Percentiles rank a stretch among this genome's conserved stretches.
phyloP scores from a whole-genome alignment of 371 early-diverging fungal genomes.

The Nosema muscidifuracis region DNA sequence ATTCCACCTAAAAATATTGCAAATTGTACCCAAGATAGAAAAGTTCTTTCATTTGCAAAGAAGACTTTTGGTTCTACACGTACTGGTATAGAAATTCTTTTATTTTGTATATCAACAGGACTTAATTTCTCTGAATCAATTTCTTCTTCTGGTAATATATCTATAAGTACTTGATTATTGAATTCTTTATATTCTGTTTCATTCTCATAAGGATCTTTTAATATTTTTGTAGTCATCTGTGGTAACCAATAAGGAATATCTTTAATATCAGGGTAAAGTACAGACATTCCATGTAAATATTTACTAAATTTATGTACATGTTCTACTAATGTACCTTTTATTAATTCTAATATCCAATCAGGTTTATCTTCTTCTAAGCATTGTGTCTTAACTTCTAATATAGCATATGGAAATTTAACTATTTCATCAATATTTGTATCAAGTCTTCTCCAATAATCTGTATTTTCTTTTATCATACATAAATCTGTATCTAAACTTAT shows the following conservation, averaged over 20 bases:
- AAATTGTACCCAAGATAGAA: conserved; percentile 79
- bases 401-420: conserved; percentile 84
- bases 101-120: conserved; percentile 27
- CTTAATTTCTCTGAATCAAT: conserved; percentile 14
- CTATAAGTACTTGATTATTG: conserved; percentile 63
- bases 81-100: conserved; percentile 62
- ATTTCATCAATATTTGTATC: conserved; percentile 75
- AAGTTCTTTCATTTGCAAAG: conserved; percentile 98
- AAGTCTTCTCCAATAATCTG: conserved; percentile 76
- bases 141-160: conserved; percentile 66
- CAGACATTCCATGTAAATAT: conserved; percentile 88
- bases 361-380: conserved; percentile 76
- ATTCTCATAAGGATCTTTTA: conserved; percentile 42
- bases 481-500: conserved; percentile 94
- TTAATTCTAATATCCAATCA: conserved; percentile 82
- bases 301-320: conserved; percentile 94
- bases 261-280: conserved; percentile 77
- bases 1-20: conserved; percentile 65
- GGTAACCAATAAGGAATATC: conserved; percentile 92
- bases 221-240: conserved; percentile 70
- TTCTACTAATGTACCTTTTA: conserved; percentile 79
- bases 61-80: conserved; percentile 96
- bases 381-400: conserved; percentile 91
- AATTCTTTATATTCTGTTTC: conserved; percentile 21
- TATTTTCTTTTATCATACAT: conserved; percentile 78